Evolutionary conservation across 78 protist genomes (phyloP).

Genomic region (Creolimax fragrantissima): DNA sequence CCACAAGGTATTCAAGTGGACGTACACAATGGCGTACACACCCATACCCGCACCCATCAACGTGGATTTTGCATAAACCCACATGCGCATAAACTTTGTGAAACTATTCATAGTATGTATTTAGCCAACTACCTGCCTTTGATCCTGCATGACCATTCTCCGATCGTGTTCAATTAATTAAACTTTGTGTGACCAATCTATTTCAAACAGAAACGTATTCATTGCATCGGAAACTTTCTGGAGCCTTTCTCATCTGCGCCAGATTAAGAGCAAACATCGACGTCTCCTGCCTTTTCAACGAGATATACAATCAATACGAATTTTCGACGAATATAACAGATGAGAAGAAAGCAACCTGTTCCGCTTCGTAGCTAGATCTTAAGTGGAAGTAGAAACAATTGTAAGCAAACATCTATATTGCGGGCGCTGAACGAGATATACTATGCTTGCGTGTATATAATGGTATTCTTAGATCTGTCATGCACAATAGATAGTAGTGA

Average conservation of each 20-base stretch:
- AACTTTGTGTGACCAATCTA: background rate
- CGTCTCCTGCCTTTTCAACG: constrained; percentile 24
- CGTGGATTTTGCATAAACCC: background rate
- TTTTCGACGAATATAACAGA: too few species aligned
- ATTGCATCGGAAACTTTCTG: constrained; percentile 76
- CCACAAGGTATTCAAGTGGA: background rate
- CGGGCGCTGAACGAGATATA: too few species aligned
- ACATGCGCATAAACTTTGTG: background rate
- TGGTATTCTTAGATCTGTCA: too few species aligned
- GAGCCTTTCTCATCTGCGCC: constrained; percentile 61
- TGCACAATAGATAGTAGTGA: too few species aligned
- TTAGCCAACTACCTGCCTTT: background rate
- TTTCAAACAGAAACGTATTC: constrained; percentile 58
- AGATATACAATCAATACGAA: background rate
- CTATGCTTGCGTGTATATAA: too few species aligned
- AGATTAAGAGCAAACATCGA: constrained; percentile 49
- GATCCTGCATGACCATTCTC: background rate
- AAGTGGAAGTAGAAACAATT: too few species aligned
- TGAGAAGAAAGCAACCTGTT: too few species aligned
- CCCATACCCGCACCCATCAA: background rate
- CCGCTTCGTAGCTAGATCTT: too few species aligned
- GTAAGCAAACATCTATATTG: too few species aligned
- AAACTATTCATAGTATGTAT: background rate
- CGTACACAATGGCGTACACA: background rate
- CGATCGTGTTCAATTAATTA: background rate